These are phyloP conservation scores for Ilyonectria robusta DNA, from an alignment of 2,329 filamentous ascomycete species.

Conservation along the genomic window DNA sequence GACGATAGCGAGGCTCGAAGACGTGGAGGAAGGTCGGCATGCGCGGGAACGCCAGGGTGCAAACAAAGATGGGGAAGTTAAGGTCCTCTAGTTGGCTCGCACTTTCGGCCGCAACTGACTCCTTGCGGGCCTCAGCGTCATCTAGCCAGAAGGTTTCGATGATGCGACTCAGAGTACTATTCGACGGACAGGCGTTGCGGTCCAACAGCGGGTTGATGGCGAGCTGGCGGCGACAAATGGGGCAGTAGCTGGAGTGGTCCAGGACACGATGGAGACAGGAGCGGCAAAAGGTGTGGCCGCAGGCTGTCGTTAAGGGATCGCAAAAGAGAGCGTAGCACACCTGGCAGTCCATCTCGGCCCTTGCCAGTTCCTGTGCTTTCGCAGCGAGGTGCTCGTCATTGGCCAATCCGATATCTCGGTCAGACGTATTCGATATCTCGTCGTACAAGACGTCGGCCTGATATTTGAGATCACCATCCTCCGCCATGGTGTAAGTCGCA, in stretches of 20 bases:
- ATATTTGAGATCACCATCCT: slow-evolving; percentile 71
- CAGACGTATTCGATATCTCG: slow-evolving; percentile 44
- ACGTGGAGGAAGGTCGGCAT: slow-evolving; percentile 91
- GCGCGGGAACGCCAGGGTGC: slow-evolving; percentile 83
- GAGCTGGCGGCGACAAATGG: slow-evolving; percentile 81
- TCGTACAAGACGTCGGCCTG: slow-evolving; percentile 69
- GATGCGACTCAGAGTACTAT: slow-evolving; percentile 74
- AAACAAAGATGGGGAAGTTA: slow-evolving; percentile 83
- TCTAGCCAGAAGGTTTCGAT: slow-evolving; percentile 79
- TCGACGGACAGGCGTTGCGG: slow-evolving; percentile 64
- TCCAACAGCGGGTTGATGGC: slow-evolving; percentile 62
- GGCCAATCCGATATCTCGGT: slow-evolving; percentile 48
- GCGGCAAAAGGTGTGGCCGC: slow-evolving; percentile 91
- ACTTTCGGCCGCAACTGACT: slow-evolving; percentile 71
- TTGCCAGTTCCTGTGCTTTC: slow-evolving; percentile 72
- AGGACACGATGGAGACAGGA: slow-evolving; percentile 82
- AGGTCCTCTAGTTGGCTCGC: slow-evolving; percentile 68
- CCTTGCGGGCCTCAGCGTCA: slow-evolving; percentile 70
- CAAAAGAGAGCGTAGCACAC: slow-evolving; percentile 87
- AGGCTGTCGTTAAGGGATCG: slow-evolving; percentile 86
- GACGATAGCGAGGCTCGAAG: slow-evolving; percentile 91
- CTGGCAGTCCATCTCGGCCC: slow-evolving; percentile 86
- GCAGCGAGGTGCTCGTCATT: slow-evolving; percentile 55
- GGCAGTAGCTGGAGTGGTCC: slow-evolving; percentile 84
- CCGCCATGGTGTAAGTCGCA: slow-evolving; percentile 77